Conservation (phyloP, 371 early-diverging fungal genomes). For the Apophysomyces sp. region DNA sequence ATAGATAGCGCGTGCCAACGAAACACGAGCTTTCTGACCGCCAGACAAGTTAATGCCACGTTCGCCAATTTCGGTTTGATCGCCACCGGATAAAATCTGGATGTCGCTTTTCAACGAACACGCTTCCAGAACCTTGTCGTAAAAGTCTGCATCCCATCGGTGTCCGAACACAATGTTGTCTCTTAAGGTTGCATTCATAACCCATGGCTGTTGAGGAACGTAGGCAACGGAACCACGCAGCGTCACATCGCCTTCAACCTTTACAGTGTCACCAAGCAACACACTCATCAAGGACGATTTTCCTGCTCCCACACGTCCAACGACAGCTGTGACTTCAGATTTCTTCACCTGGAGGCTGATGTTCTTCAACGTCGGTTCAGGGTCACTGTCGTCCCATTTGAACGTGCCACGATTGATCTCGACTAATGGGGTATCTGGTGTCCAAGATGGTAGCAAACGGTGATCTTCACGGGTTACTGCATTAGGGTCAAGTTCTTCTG, state of each 20-base stretch:
- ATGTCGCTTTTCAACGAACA: constrained; percentile 76
- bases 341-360: constrained; percentile 65
- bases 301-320: constrained; percentile 88
- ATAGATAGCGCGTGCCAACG: constrained; percentile 82
- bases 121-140: constrained; percentile 59
- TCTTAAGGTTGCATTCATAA: constrained; percentile 88
- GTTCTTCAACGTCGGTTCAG: constrained; percentile 53
- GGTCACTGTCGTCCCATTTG: constrained; percentile 34
- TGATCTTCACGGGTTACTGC: constrained; percentile 56
- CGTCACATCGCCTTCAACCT: constrained; percentile 62
- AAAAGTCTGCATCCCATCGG: constrained; percentile 74
- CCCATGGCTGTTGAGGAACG: constrained; percentile 92
- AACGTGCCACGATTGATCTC: constrained; percentile 34
- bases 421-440: constrained; percentile 34
- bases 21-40: constrained; percentile 79
- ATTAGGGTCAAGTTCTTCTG: constrained; percentile 74
- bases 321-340: constrained; percentile 73
- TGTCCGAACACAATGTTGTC: constrained; percentile 94
- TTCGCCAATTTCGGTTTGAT: constrained; percentile 94
- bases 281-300: constrained; percentile 85
- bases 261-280: constrained; percentile 87
- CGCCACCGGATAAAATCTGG: constrained; percentile 79
- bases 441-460: constrained; percentile 25
- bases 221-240: constrained; percentile 86
- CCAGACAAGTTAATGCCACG: constrained; percentile 90